Percentiles rank a stretch among this genome's conserved stretches.
Evolutionary conservation across 176 grass and related monocot genomes (phyloP).

Genomic region (Oryza glumipatula): DNA sequence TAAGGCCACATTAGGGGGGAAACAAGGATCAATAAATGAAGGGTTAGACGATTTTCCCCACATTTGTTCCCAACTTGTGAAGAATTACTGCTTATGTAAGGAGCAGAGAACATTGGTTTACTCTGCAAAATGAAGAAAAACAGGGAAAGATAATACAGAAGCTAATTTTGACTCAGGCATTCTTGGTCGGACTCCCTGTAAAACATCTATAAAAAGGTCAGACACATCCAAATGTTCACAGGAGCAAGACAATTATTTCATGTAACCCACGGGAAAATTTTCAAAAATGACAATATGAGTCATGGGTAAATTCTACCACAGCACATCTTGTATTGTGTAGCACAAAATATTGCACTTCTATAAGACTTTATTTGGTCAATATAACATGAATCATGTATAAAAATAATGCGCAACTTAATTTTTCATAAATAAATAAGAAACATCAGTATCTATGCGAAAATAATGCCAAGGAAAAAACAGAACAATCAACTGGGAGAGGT

Average conservation of each 20-base stretch:
- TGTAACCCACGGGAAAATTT: background rate
- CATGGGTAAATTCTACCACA: background rate
- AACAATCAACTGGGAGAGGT: background rate
- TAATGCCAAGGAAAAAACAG: background rate
- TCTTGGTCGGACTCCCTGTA: background rate
- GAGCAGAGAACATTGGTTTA: background rate
- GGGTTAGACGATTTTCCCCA: background rate
- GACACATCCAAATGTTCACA: background rate
- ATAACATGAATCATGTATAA: background rate
- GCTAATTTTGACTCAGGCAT: too few relatives aligned
- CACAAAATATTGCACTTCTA: background rate
- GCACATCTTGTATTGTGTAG: background rate
- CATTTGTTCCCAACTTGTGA: background rate
- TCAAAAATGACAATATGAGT: background rate
- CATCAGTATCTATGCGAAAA: background rate
- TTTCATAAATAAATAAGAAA: background rate
- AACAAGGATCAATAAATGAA: background rate
- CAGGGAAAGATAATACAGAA: background rate
- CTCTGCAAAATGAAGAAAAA: background rate
- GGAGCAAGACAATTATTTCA: background rate
- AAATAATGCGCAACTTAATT: background rate
- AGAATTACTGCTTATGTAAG: background rate
- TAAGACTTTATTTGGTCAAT: background rate
- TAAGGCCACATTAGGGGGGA: background rate
- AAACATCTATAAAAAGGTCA: background rate